These are phyloP conservation scores for Cercospora canescens DNA, from an alignment of 2,329 filamentous ascomycete genomes.

Conservation along the genomic window DNA sequence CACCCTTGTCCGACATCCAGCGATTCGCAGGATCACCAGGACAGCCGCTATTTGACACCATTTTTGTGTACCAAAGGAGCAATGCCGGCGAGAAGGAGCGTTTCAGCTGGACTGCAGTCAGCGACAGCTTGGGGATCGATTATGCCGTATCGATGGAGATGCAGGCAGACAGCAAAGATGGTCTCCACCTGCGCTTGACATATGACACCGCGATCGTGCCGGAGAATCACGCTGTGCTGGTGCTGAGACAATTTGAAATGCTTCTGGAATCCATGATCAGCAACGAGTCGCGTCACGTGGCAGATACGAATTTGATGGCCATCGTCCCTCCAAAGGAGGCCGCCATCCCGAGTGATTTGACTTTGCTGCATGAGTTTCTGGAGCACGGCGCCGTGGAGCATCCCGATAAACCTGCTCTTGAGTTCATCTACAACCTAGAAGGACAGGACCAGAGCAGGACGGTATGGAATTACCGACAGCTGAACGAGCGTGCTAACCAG, in stretches of 20 bases:
- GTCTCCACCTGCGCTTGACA: slow-evolving; percentile 65
- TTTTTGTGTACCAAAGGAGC: slow-evolving; percentile 77
- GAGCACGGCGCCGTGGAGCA: slow-evolving; percentile 59
- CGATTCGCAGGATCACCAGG: slow-evolving; percentile 67
- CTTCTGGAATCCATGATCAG: slow-evolving; percentile 60
- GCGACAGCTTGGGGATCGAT: slow-evolving; percentile 70
- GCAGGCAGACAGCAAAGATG: slow-evolving; percentile 53
- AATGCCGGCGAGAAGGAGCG: slow-evolving; percentile 8
- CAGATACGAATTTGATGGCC: slow-evolving; percentile 44
- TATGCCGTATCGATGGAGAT: slow-evolving; percentile 82
- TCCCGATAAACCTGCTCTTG: slow-evolving; percentile 67
- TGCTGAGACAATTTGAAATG: slow-evolving; percentile 72
- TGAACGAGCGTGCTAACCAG: slow-evolving; percentile 70
- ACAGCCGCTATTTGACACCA: slow-evolving; percentile 74
- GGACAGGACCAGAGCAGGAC: slow-evolving; percentile 48
- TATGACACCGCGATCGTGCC: slow-evolving; percentile 67
- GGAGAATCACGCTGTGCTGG: slow-evolving; percentile 61
- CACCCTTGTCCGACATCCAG: slow-evolving; percentile 70
- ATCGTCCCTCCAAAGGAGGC: slow-evolving; percentile 62
- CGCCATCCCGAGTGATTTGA: slow-evolving; percentile 58
- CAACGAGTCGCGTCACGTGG: not conserved
- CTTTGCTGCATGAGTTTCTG: slow-evolving; percentile 75
- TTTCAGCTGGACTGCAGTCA: slow-evolving; percentile 59
- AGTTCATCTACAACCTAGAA: slow-evolving; percentile 61
- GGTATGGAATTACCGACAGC: slow-evolving; percentile 72